These are phyloP conservation scores for Suillus subluteus DNA, from an alignment of 768 basidiomycete species.

Conservation along the genomic window DNA sequence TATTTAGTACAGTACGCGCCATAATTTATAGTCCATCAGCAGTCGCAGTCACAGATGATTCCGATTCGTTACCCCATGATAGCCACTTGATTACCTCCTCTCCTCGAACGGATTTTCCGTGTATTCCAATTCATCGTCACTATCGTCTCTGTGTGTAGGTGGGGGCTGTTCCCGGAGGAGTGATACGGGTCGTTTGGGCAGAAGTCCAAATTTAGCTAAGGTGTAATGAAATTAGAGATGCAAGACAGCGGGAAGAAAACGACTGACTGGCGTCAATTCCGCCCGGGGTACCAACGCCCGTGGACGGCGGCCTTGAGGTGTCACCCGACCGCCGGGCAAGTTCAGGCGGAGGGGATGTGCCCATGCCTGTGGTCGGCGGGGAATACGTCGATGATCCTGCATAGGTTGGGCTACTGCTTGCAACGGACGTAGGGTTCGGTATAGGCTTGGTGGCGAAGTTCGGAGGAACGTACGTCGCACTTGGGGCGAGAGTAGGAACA, in stretches of 20 bases:
- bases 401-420: conserved; percentile 11
- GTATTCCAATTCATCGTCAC: conserved; percentile 68
- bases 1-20: background rate
- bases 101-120: conserved; percentile 79
- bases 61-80: background rate
- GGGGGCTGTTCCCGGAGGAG: conserved; percentile 40
- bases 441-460: conserved; percentile 9
- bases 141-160: conserved; percentile 32
- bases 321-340: conserved; percentile 5
- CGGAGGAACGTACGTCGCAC: background rate
- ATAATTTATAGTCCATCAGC: conserved; percentile 1
- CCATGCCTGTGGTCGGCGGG: conserved; percentile 7
- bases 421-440: conserved; percentile 13
- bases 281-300: conserved; percentile 23
- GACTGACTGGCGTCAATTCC: conserved; percentile 39
- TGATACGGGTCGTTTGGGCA: conserved; percentile 77
- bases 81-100: conserved; percentile 12
- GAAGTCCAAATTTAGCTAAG: conserved; percentile 66
- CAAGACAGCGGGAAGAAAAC: background rate
- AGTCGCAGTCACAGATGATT: background rate
- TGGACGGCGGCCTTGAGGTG: conserved; percentile 23
- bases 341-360: conserved; percentile 2
- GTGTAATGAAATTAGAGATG: background rate
- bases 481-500: background rate
- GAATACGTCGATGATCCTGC: conserved; percentile 4